A percentile compares a stretch with the other conserved stretches of the same genome.
Conservation (phyloP, 2,329 filamentous ascomycete species). For the Mariannaea sp. region DNA sequence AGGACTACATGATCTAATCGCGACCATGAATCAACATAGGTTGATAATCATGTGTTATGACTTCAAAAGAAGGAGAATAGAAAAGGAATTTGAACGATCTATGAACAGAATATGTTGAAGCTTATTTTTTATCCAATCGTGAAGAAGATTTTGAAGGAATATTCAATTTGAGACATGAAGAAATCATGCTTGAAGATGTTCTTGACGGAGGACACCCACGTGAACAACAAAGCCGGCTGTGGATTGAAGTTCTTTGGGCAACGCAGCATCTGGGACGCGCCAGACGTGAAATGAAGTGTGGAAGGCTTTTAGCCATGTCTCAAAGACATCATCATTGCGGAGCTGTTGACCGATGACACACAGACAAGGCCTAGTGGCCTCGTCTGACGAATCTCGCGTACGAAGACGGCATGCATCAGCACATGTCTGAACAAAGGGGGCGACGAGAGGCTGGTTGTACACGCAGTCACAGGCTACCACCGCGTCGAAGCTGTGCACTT, state of each 20-base stretch:
- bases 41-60: no score
- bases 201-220: constrained; percentile 65
- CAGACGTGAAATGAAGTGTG: constrained; percentile 71
- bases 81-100: no score
- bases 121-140: no score
- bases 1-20: constrained; percentile 20
- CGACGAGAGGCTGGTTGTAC: constrained; percentile 87
- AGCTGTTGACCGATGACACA: constrained; percentile 90
- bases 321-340: constrained; percentile 82
- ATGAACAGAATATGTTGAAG: no score
- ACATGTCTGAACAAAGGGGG: constrained; percentile 82
- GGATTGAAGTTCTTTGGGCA: constrained; percentile 63
- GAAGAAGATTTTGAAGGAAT: background rate
- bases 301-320: constrained; percentile 77
- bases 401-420: constrained; percentile 72
- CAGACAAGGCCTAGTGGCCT: constrained; percentile 57
- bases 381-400: constrained; percentile 9
- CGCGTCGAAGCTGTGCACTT: constrained; percentile 63
- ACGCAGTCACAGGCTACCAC: constrained; percentile 91
- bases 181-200: background rate
- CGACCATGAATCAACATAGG: constrained; percentile 20
- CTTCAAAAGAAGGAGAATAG: no score
- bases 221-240: constrained; percentile 83
- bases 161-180: background rate
- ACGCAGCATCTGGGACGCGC: constrained; percentile 69